A percentile compares a stretch with the other conserved stretches of the same genome.
Conservation (phyloP, 805 yeast genomes). For the Sugiyamaella smithiae region DNA sequence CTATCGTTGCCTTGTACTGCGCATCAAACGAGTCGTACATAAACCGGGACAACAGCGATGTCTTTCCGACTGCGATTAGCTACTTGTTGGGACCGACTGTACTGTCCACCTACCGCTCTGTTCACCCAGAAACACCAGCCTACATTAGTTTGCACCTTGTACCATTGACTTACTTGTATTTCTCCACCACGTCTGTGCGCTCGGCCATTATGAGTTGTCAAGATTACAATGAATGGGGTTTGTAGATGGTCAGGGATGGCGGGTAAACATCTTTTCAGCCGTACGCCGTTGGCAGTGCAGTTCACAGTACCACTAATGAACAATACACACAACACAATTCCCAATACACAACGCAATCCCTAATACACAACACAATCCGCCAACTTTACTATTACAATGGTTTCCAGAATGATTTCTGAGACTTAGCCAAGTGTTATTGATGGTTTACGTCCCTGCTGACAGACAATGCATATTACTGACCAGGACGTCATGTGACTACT, state of each 20-base stretch:
- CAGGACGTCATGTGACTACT: background rate
- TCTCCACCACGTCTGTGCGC: constrained; percentile 32
- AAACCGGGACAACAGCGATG: constrained; percentile 92
- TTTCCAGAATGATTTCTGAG: too few species aligned
- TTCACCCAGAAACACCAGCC: constrained; percentile 95
- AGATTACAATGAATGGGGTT: too few species aligned
- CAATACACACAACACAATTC: background rate
- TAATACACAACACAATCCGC: background rate
- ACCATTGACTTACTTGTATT: constrained; percentile 36
- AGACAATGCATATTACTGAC: too few species aligned
- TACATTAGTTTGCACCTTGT: constrained; percentile 37
- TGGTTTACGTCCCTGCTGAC: too few species aligned
- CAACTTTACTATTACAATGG: background rate
- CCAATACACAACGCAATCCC: background rate
- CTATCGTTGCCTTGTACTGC: constrained; percentile 91
- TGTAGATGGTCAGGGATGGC: background rate
- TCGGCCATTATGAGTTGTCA: constrained; percentile 21
- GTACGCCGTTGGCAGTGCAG: background rate
- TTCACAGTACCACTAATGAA: background rate
- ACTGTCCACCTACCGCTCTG: constrained; percentile 60
- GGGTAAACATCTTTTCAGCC: background rate
- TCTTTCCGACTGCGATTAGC: constrained; percentile 68
- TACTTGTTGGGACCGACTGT: background rate
- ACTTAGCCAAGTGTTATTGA: too few species aligned
- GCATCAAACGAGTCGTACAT: constrained; percentile 98